Evolutionary conservation across 2,329 filamentous ascomycete genomes (phyloP).

Genomic region (Cladosporium sp.): DNA sequence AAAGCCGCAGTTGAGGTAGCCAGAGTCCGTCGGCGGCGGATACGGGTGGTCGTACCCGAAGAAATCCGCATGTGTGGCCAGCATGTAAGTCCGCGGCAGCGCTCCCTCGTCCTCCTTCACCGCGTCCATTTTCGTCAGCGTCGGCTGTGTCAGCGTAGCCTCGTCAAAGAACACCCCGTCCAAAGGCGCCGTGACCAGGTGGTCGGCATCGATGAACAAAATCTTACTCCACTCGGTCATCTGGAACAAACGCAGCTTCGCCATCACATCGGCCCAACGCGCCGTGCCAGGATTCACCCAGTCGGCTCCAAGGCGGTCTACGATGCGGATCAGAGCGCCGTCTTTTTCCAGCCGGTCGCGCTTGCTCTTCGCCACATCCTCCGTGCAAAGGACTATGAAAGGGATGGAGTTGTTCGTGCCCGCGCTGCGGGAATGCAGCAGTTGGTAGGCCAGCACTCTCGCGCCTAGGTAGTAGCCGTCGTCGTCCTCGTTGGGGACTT

Average conservation of each 20-base stretch:
- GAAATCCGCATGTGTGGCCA: conserved; percentile 32
- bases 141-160: conserved; percentile 29
- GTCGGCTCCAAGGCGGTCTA: conserved; percentile 29
- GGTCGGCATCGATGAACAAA: conserved; percentile 33
- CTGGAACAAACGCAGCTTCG: conserved; percentile 34
- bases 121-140: conserved; percentile 19
- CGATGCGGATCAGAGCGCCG: conserved; percentile 33
- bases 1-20: conserved; percentile 35
- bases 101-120: conserved; percentile 31
- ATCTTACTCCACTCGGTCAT: conserved; percentile 31
- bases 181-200: conserved; percentile 26
- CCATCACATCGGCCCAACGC: conserved; percentile 33
- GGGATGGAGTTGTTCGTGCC: conserved; percentile 34
- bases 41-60: conserved; percentile 30
- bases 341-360: conserved; percentile 32
- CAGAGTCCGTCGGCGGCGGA: conserved; percentile 25
- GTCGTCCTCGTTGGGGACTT: conserved; percentile 24
- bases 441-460: conserved; percentile 34
- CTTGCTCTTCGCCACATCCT: conserved; percentile 32
- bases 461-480: conserved; percentile 34
- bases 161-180: conserved; percentile 35
- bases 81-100: conserved; percentile 37
- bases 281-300: conserved; percentile 27
- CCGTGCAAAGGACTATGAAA: conserved; percentile 35
- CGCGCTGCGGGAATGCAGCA: conserved; percentile 32